A percentile compares a stretch with the other conserved stretches of the same genome.
phyloP scores from a whole-genome alignment of 768 basidiomycete genomes.

The Erythrobasidium yunnanense region DNA sequence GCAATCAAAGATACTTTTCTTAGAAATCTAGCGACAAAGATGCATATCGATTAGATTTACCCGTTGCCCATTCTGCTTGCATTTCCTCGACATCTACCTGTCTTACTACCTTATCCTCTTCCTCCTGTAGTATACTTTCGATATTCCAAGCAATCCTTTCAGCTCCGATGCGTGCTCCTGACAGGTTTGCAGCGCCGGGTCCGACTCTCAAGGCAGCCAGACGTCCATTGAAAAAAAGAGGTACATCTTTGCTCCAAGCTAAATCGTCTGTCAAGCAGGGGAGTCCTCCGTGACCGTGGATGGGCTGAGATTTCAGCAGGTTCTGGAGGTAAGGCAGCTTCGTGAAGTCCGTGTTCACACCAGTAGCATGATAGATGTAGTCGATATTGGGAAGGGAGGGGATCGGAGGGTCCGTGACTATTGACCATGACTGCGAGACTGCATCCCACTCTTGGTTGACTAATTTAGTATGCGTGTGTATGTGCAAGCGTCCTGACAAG shows the following conservation, averaged over 20 bases:
- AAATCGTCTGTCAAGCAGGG: conserved; percentile 33
- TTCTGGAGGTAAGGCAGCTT: conserved; percentile 26
- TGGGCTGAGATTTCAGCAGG: conserved; percentile 23
- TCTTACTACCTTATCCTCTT: not conserved
- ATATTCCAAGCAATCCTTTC: conserved; percentile 21
- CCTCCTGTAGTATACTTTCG: not conserved
- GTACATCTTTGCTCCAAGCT: conserved; percentile 21
- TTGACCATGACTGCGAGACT: not conserved
- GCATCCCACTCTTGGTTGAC: not conserved
- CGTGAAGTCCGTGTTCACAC: conserved; percentile 28
- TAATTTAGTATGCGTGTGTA: conserved; percentile 9
- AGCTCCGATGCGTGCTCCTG: conserved; percentile 16
- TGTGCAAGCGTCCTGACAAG: conserved; percentile 1
- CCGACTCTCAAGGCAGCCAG: conserved; percentile 2
- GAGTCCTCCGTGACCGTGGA: conserved; percentile 29
- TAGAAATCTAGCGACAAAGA: no score
- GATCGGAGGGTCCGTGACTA: not conserved
- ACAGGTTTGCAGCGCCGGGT: conserved; percentile 14
- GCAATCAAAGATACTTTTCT: no score
- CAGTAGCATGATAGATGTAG: conserved; percentile 28
- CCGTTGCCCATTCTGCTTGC: no score
- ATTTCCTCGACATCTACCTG: no score
- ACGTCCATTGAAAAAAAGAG: conserved; percentile 9
- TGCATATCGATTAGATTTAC: no score
- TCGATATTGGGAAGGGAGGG: not conserved